phyloP scores from a whole-genome alignment of 495 filamentous ascomycete species.

The Usnea hakonensis region DNA sequence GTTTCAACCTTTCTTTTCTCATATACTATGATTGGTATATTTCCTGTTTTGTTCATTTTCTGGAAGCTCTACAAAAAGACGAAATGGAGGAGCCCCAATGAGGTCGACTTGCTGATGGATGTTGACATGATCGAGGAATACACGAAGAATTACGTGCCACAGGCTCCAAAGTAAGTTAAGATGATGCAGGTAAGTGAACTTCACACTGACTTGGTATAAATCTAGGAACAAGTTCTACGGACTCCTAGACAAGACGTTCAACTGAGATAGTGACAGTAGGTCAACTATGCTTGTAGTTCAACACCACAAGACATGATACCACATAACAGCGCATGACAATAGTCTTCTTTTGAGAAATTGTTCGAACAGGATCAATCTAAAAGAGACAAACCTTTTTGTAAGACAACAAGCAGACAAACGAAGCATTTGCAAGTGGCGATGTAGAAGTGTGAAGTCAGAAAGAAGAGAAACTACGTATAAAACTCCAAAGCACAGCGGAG shows the following conservation, averaged over 20 bases:
- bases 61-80: conserved; percentile 68
- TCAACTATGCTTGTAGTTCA: neutral
- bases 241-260: conserved; percentile 8
- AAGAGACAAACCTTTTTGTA: too few relatives aligned
- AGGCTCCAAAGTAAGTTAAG: conserved; percentile 47
- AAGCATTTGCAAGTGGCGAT: too few relatives aligned
- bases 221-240: conserved; percentile 7
- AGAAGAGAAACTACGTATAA: too few relatives aligned
- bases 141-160: conserved; percentile 52
- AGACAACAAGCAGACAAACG: too few relatives aligned
- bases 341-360: neutral
- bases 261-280: neutral
- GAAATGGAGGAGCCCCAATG: conserved; percentile 44
- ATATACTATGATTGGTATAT: conserved; percentile 62
- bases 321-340: neutral
- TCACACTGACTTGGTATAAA: neutral
- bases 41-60: conserved; percentile 56
- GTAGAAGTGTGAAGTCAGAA: too few relatives aligned
- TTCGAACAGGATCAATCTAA: too few relatives aligned
- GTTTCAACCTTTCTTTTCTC: conserved; percentile 69
- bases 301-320: conserved; percentile 1
- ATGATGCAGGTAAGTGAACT: neutral
- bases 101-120: conserved; percentile 57
- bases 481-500: neutral
- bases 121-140: conserved; percentile 72